Evolutionary conservation across 805 yeast species (phyloP), one percentile per base, ranked within the genome.

Genomic region (Isabelozyma rhagii): DNA sequence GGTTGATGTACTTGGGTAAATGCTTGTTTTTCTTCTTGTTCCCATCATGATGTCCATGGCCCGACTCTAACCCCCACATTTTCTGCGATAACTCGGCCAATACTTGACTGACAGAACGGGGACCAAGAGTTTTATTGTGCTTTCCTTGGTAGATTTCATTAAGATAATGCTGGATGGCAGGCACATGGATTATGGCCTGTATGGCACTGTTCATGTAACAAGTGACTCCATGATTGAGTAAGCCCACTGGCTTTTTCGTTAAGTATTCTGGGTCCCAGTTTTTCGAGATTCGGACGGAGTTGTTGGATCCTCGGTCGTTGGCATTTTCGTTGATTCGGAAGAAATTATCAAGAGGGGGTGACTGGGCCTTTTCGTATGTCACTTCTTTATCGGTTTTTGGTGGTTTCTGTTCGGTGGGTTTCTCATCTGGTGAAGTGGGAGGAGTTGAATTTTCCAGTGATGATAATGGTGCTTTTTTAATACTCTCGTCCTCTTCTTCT

Each of bases 181-280:
- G 97, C 15, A 91, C 83, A 61, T 93, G 99, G 36, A 92, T 69
- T 75, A 94, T 71, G 1, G 96, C 84, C 71, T 93, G 98, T 25
- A 94, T 84, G 1, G 97, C 97, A 6, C 97, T 86, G 67, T 94
- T 93, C 81, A 93, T 92, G 70, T 93, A 93, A 66, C 99, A 93
- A 3, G 98, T 93, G 43, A 94, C 98, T 40, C 97, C 97, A 57
- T 87, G 92, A 67, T 93, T 93, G 45, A 87, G 68, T 45, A 93
- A 72, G 0, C 99, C 99, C 25, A 78, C 65, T 2, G 85, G 82
- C n/a, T 85, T 85, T 36, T 78, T 77, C 39, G 69, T 61, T 3
- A 67, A 65, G 11, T 71, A 64, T 47, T 79, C 69, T 47, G 76
- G 79, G n/a, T 80, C 65, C 92, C 97, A 91, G 50, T 83, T 83